These are phyloP conservation scores for Malassezia equina DNA, from an alignment of 1,284 basidiomycete species.

Conservation along the genomic window DNA sequence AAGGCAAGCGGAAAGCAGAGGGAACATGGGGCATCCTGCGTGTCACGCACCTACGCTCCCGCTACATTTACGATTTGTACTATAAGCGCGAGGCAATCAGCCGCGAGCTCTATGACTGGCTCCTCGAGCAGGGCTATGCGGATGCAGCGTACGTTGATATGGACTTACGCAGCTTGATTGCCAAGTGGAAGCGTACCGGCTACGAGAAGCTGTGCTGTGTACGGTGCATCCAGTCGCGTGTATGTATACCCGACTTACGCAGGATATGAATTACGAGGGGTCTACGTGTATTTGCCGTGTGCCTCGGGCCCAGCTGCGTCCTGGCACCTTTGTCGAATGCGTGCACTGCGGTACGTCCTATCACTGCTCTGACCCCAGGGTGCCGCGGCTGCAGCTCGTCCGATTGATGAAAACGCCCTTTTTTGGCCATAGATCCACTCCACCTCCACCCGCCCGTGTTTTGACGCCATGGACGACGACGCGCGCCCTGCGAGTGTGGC, in stretches of 20 bases:
- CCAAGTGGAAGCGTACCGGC: conserved; percentile 98
- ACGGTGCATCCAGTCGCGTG: conserved; percentile 88
- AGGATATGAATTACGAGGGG: conserved; percentile 98
- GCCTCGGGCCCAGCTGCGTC: conserved; percentile 80
- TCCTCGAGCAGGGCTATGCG: conserved; percentile 92
- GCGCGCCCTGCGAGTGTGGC: background rate
- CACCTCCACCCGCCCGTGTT: background rate
- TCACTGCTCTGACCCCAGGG: conserved; percentile 12
- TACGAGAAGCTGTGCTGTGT: conserved; percentile 98
- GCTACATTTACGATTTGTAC: conserved; percentile 97
- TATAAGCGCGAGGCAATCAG: conserved; percentile 95
- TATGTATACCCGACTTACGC: conserved; percentile 48
- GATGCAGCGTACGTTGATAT: conserved; percentile 73
- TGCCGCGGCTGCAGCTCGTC: conserved; percentile 37
- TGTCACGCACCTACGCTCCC: conserved; percentile 72
- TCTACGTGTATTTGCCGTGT: conserved; percentile 98
- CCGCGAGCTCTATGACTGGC: conserved; percentile 91
- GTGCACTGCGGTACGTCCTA: conserved; percentile 81
- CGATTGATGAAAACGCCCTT: conserved; percentile 16
- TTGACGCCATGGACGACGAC: background rate
- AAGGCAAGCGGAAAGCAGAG: conserved; percentile 93
- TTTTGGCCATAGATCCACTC: background rate
- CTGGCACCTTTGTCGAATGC: conserved; percentile 90
- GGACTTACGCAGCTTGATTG: conserved; percentile 63
- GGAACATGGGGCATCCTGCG: conserved; percentile 99